phyloP scores from a whole-genome alignment of 129 eudicot genomes.

The Dittrichia graveolens region DNA sequence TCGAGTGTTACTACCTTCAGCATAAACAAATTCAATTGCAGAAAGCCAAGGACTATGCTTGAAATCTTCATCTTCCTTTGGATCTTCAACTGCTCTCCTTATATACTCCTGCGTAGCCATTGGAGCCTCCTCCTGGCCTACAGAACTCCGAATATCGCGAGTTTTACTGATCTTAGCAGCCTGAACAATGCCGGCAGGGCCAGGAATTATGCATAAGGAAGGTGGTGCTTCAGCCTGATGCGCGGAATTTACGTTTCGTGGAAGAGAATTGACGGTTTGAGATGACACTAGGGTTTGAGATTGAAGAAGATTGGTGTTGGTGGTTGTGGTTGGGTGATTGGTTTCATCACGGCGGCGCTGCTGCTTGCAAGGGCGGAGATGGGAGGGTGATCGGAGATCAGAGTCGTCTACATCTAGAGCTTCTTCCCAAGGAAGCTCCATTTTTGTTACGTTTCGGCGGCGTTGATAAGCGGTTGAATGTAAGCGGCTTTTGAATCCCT shows the following conservation, averaged over 20 bases:
- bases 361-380: conserved; percentile 71
- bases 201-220: conserved; percentile 48
- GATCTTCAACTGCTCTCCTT: conserved; percentile 51
- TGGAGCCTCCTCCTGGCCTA: conserved; percentile 24
- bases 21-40: conserved; percentile 49
- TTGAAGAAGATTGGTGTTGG: conserved; percentile 19
- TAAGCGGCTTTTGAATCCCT: too few relatives aligned
- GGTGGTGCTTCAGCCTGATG: neutral
- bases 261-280: conserved; percentile 21
- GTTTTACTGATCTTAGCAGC: conserved; percentile 62
- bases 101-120: conserved; percentile 70
- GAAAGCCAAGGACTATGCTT: conserved; percentile 53
- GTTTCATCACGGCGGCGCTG: conserved; percentile 30
- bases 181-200: conserved; percentile 75
- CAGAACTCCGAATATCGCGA: conserved; percentile 25
- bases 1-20: conserved; percentile 12
- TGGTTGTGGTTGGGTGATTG: conserved; percentile 15
- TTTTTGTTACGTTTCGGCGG: conserved; percentile 12
- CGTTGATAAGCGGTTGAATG: conserved; percentile 8
- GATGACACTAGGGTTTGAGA: conserved; percentile 34
- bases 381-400: conserved; percentile 48
- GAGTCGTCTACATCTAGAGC: conserved; percentile 69
- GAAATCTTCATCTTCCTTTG: conserved; percentile 60
- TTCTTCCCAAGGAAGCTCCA: conserved; percentile 55
- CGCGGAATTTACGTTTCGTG: conserved; percentile 19